Percentiles rank a stretch among this genome's conserved stretches.
Evolutionary conservation across 2,329 filamentous ascomycete species (phyloP).

Genomic region (Fusarium citri): DNA sequence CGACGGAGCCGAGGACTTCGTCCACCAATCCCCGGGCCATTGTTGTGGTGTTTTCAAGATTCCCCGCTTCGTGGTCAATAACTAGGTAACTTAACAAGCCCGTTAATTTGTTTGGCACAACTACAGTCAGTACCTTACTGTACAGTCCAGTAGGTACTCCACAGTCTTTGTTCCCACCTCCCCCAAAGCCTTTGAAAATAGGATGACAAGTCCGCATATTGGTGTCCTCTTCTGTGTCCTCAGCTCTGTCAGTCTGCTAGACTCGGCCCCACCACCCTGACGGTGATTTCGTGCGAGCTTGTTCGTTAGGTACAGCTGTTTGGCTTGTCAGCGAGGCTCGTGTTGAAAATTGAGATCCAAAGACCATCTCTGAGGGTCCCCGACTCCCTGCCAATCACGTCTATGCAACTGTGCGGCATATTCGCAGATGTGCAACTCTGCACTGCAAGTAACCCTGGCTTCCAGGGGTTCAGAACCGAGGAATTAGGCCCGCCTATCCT

Average conservation of each 20-base stretch:
- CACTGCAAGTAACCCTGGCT: slow-evolving; percentile 37
- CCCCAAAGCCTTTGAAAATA: slow-evolving; percentile 18
- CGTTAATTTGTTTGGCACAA: slow-evolving; percentile 31
- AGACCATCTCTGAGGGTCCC: slow-evolving; percentile 29
- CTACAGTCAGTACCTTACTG: neutral
- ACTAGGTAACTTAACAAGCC: slow-evolving; percentile 18
- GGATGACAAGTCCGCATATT: slow-evolving; percentile 33
- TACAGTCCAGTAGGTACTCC: slow-evolving; percentile 10
- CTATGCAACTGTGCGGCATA: slow-evolving; percentile 40
- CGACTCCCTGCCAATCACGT: slow-evolving; percentile 40
- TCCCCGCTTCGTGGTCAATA: slow-evolving; percentile 39
- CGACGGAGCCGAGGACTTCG: slow-evolving; percentile 46
- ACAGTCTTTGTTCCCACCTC: slow-evolving; percentile 30
- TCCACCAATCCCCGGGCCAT: slow-evolving; percentile 39
- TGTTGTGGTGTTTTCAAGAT: slow-evolving; percentile 30
- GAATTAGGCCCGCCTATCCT: slow-evolving; percentile 45
- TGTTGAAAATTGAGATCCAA: slow-evolving; percentile 34
- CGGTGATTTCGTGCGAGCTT: slow-evolving; percentile 37
- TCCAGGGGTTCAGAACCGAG: slow-evolving; percentile 43
- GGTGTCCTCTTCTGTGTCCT: neutral
- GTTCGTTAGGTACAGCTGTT: neutral
- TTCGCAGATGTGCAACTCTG: slow-evolving; percentile 37
- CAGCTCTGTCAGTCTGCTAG: slow-evolving; percentile 15
- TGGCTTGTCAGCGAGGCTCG: slow-evolving; percentile 16
- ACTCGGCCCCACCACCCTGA: slow-evolving; percentile 33